phyloP scores from a whole-genome alignment of 2,329 filamentous ascomycete species.

The Cercospora citrullina region DNA sequence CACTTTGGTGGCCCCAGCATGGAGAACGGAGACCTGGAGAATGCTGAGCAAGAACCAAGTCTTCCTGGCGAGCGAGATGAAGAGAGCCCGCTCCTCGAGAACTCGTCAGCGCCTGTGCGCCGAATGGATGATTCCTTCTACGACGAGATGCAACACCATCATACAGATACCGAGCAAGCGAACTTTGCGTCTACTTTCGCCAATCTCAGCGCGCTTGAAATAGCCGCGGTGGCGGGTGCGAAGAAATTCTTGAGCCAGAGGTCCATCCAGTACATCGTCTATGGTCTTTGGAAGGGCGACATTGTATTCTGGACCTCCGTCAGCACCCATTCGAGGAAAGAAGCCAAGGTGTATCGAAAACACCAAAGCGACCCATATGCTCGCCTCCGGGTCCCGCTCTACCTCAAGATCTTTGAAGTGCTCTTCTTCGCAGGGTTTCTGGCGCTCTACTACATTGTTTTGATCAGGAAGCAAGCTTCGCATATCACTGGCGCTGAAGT shows the following conservation, averaged over 20 bases:
- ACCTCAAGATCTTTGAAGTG: constrained; percentile 81
- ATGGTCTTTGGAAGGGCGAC: constrained; percentile 81
- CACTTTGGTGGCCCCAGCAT: constrained; percentile 6
- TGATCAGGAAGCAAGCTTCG: constrained; percentile 67
- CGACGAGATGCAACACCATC: constrained; percentile 27
- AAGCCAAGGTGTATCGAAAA: constrained; percentile 72
- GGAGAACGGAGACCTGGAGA: constrained; percentile 26
- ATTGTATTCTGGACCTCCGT: constrained; percentile 84
- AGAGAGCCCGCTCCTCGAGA: constrained; percentile 28
- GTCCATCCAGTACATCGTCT: constrained; percentile 78
- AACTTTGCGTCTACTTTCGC: constrained; percentile 65
- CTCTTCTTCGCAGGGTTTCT: constrained; percentile 77
- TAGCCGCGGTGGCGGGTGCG: constrained; percentile 75
- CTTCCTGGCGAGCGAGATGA: constrained; percentile 26
- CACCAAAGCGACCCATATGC: constrained; percentile 69
- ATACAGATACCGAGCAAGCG: constrained; percentile 19
- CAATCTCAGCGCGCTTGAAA: constrained; percentile 81
- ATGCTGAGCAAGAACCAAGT: constrained; percentile 10
- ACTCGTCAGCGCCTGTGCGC: neutral
- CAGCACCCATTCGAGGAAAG: constrained; percentile 71
- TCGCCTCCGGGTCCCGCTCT: constrained; percentile 74
- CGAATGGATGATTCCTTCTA: constrained; percentile 30
- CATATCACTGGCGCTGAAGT: constrained; percentile 69
- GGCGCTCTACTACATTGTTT: constrained; percentile 79
- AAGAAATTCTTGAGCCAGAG: constrained; percentile 82